A percentile compares a stretch with the other conserved stretches of the same genome.
Evolutionary conservation across 371 early-diverging fungal genomes (phyloP).

Genomic region (Rhizomucor pusillus): DNA sequence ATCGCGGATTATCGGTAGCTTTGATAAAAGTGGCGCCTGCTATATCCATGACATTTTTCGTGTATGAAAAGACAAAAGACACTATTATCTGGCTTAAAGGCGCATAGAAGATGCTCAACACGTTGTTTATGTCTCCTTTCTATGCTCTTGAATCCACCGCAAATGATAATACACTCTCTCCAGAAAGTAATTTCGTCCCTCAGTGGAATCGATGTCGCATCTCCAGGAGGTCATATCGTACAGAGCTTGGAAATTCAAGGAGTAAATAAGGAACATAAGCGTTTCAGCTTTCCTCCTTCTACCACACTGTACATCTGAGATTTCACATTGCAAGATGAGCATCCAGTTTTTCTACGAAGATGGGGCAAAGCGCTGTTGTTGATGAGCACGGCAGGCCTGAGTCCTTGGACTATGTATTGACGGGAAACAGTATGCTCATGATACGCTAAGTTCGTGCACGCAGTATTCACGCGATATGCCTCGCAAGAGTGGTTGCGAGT

Average conservation of each 20-base stretch:
- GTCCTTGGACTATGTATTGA: conserved; percentile 17
- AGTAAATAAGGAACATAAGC: neutral
- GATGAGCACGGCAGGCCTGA: conserved; percentile 13
- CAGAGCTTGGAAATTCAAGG: neutral
- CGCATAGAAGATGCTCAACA: neutral
- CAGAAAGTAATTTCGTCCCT: neutral
- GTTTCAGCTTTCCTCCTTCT: neutral
- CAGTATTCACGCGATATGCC: neutral
- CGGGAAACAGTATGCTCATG: conserved; percentile 14
- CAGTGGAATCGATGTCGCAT: neutral
- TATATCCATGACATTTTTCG: conserved; percentile 84
- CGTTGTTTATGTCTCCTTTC: neutral
- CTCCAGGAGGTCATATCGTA: conserved; percentile 1
- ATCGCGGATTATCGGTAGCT: conserved; percentile 84
- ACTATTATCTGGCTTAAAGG: conserved; percentile 33
- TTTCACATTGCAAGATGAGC: conserved; percentile 3
- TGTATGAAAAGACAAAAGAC: conserved; percentile 63
- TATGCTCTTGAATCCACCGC: too few species aligned
- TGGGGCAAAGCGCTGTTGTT: conserved; percentile 10
- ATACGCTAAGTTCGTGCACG: conserved; percentile 11
- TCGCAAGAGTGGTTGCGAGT: neutral
- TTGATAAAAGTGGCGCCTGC: conserved; percentile 86
- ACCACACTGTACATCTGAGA: neutral
- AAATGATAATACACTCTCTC: neutral
- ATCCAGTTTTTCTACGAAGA: conserved; percentile 10